A percentile compares a stretch with the other conserved stretches of the same genome.
These are phyloP conservation scores for Rhynchosporium secalis DNA, from an alignment of 2,329 filamentous ascomycete genomes.

Conservation along the genomic window DNA sequence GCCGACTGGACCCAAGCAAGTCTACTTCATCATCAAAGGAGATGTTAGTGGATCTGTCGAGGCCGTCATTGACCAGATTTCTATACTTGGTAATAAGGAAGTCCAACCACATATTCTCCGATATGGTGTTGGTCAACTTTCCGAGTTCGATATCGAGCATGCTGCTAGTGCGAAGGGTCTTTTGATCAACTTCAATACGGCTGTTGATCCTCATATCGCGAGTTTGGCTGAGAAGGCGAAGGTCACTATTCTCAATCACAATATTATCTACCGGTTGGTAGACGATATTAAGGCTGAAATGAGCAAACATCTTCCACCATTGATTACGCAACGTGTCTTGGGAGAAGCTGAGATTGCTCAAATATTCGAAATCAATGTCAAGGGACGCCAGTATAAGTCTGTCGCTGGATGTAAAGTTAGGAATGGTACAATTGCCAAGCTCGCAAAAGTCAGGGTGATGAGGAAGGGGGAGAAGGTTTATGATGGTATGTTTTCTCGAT, in stretches of 20 bases:
- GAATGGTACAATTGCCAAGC: conserved; percentile 71
- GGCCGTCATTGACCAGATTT: conserved; percentile 76
- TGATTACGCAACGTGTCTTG: conserved; percentile 67
- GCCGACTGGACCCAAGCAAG: conserved; percentile 50
- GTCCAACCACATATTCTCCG: conserved; percentile 76
- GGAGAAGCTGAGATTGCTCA: conserved; percentile 87
- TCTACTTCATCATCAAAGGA: conserved; percentile 86
- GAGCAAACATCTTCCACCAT: conserved; percentile 67
- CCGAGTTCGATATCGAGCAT: conserved; percentile 86
- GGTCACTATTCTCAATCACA: conserved; percentile 81
- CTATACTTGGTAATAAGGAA: conserved; percentile 80
- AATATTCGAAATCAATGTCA: conserved; percentile 80
- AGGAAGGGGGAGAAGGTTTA: conserved; percentile 71
- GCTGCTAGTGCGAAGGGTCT: conserved; percentile 73
- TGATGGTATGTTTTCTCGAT: conserved; percentile 65
- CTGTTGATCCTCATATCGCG: conserved; percentile 65
- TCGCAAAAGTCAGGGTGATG: conserved; percentile 68
- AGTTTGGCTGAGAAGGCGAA: conserved; percentile 68
- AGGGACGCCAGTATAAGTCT: conserved; percentile 66
- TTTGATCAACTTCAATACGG: conserved; percentile 84
- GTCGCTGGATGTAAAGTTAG: conserved; percentile 87
- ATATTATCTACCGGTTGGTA: conserved; percentile 78
- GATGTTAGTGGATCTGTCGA: conserved; percentile 95
- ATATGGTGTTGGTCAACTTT: conserved; percentile 73
- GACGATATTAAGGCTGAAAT: conserved; percentile 71